Evolutionary conservation across 2,329 filamentous ascomycete genomes (phyloP), one percentile per base, ranked within the genome.

Genomic region (Eutypa lata): DNA sequence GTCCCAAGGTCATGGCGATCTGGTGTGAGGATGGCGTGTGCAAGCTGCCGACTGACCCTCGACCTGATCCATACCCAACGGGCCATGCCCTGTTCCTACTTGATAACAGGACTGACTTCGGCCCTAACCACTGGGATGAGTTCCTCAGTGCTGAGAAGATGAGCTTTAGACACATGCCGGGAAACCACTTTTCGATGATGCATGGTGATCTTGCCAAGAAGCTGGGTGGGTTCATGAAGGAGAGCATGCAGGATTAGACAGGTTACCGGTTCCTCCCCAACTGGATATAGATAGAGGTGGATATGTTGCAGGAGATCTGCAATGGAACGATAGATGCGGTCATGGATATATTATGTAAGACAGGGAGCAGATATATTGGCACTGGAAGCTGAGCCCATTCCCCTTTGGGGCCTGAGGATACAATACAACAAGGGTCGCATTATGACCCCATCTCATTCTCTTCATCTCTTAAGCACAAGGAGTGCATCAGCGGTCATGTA

Each of bases 141-240:
- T 84, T 84, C 42, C 71, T 89, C 38, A 82, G 84, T 49, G 65
- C 73, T 48, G 71, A 78, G 50, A 87, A 84, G 69, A 85, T 89
- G 72, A 75, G 76, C 47, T 86, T 80, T 58, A 78, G 78, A 51
- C 83, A 87, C 63, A 87, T 89, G 83, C 82, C 81, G 16, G 87
- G 86, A 2, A 88, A 90, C 63, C 87, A 90, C 71, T 90, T 90
- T 71, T 83, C 79, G 19, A 90, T 90, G 86, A 89, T 90, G 85
- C 83, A 87, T 68, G 84, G 83, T 56, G 66, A 75, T 3, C 50
- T 71, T 2, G 67, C 67, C 13, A 66, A 67, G 54, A 58, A 64
- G 33, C 57, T 70, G 3, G 67, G 66, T 10, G 52, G 52, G 10
- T 70, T 69, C 51, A 54, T 70, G 58, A 66, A 63, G 47, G 63